Evolutionary conservation across 2,329 filamentous ascomycete genomes (phyloP), one percentile per base, ranked within the genome.

Genomic region (Byssothecium circinans): DNA sequence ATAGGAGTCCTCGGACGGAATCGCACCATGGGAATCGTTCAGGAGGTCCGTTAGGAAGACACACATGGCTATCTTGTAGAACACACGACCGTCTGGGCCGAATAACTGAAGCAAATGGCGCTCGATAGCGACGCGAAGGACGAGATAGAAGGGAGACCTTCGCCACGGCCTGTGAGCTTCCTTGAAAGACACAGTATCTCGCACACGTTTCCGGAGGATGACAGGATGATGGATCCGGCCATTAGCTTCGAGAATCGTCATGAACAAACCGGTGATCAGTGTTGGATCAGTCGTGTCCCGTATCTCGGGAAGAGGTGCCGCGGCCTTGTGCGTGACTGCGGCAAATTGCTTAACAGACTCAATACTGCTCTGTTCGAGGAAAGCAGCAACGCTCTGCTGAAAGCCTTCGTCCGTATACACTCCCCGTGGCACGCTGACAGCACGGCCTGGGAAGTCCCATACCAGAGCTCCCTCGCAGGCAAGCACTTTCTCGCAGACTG

Each of bases 1-100:
- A 2, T 68, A 59, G 2, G 71, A 52, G 2, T 66, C 47, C 8
- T 81, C 75, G 0, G 69, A 60, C 27, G 51, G 46, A 19, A 72
- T 59, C 2, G 34, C 42, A 15, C 47, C 38, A 8, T 60, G 48
- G 3, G 48, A 64, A 17, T 80, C 75, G 0, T 70, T 56, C 1
- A 85, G 64, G 2, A 86, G 65, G 0, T 71, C 53, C 0, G 76
- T 63, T 2, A 85, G 54, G 0, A 83, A 37, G 2, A 72, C 44
- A 38, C 73, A 77, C n/a, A 85, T 74, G 8, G 86, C 53, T 12
- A 79, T 72, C 52, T 87, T 87, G 72, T 84, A 87, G 25, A 74
- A 70, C 0, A 76, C 51, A 2, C 73, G 70, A 1, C 81, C 81
- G 0, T 60, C 20, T 1, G 76, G 64, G 1, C 76, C 76, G 1